Evolutionary conservation across 2,329 filamentous ascomycete genomes (phyloP).

Genomic region (Myotisia sp.): DNA sequence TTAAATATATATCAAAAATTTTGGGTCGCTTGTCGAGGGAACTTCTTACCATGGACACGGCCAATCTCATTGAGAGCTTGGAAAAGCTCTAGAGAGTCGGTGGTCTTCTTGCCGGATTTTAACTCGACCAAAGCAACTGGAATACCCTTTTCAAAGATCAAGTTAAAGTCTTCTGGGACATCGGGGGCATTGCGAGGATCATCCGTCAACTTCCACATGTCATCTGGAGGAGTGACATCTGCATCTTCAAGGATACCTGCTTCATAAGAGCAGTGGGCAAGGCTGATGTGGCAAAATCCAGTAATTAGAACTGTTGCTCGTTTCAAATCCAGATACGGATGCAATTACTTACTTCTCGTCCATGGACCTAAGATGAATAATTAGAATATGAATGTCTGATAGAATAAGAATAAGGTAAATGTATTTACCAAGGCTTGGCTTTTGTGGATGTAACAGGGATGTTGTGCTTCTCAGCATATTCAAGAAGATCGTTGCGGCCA

Average conservation of each 20-base stretch:
- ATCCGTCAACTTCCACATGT: conserved; percentile 64
- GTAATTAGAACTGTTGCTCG: background rate
- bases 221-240: conserved; percentile 49
- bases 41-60: conserved; percentile 10
- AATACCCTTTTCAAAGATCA: conserved; percentile 16
- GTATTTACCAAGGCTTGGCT: conserved; percentile 51
- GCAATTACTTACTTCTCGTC: conserved; percentile 17
- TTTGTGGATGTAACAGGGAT: conserved; percentile 38
- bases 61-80: conserved; percentile 12
- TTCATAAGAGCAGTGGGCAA: conserved; percentile 61
- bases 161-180: conserved; percentile 13
- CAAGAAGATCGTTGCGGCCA: conserved; percentile 36
- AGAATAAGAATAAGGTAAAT: conserved; percentile 34
- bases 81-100: conserved; percentile 13
- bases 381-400: conserved; percentile 7
- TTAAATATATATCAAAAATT: background rate
- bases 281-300: too few species aligned
- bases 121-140: conserved; percentile 11
- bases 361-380: too few species aligned
- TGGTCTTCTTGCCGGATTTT: conserved; percentile 8
- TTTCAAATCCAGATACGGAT: background rate
- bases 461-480: conserved; percentile 33
- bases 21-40: too few species aligned
- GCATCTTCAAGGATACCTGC: conserved; percentile 48
- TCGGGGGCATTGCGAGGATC: conserved; percentile 19